Base-by-base conservation (phyloP, 768 basidiomycete species). In the Suillus placidus region DNA sequence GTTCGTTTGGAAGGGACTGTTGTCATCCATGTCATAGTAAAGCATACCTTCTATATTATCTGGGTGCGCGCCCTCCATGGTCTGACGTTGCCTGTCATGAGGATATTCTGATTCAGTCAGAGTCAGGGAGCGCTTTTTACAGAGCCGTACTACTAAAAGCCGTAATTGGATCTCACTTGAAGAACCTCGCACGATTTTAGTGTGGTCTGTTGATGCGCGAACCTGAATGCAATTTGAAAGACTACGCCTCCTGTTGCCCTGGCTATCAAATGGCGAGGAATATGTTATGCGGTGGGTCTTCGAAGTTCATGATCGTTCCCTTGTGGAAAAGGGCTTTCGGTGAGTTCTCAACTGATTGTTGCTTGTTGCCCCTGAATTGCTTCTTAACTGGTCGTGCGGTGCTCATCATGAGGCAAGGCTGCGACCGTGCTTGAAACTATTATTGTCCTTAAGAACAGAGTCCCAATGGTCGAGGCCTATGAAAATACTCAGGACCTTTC, bases 1-100 rank as follows among this genome's bases (percentile, higher is more conserved):
- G 64, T 93, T 96, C 70, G 89, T 92, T 47, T 86, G 85, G 84
- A 86, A 84, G 60, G 89, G 88, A 2, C 70, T 91, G 60, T 72
- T 87, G 71, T 63, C 71, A 62, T 72, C 77, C 54, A 52, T 77
- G 60, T 69, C 73, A 23, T 76, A 68, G 23, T 62, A 26, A 26
- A 40, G 14, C 26, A 38, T 2, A 37, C 14, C 8, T 42, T 42
- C 26, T 30, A 42, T 42, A 40, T 30, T 6, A 30, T 42, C 10
- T 40, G 38, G 26, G 58, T 40, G 38, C 23, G 37, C 58, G 18
- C 38, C 18, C 4, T 38, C 6, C 16, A 58, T 26, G 23, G 23
- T 23, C 23, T 38, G 56, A 26, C 6, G 23, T 38, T 40, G 26
- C 6, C 26, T 30, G 3, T 60, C 18, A 30, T 30, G 37, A 37